Base-by-base conservation (phyloP, 2,329 filamentous ascomycete genomes). In the Fusarium sp. region DNA sequence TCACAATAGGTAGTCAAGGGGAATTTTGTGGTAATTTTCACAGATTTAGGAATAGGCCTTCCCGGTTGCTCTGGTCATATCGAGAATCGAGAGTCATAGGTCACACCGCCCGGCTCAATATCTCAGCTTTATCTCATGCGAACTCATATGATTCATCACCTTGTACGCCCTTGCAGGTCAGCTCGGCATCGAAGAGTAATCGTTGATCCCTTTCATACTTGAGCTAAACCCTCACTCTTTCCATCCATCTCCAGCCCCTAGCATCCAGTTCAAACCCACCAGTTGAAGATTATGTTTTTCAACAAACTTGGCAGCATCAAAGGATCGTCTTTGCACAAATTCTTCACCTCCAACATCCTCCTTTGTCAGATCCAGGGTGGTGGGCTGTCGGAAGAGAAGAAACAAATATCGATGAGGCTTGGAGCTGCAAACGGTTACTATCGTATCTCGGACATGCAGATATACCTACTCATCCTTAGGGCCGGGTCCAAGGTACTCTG, bases 381-480 rank as follows among this genome's bases (percentile, higher is more conserved):
- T 65, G 0, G 85, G 84, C 70, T 87, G 84, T 5, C 83, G 79
- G 73, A 83, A 87, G 14, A 87, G 78, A 2, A 87, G 79, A 70
- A 87, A 86, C 5, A 87, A 71, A 69, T 87, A 86, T 10, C 85
- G 80, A 60, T 87, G 85, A n/a, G 86, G 86, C 69, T 84, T 83
- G 2, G 85, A 87, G n/a, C 85, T 87, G 6, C 40, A 45, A 22
- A 22, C 20, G 20, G 20, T 45, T 43, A 43, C 40, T 43, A 22
- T 43, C n/a, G n/a, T n/a, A 43, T 43, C 40, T 43, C 11, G 11
- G 20, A 43, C n/a, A 20, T n/a, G 40, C 3, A 11, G n/a, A 22
- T 22, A 2, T 2, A 81, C 84, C 66, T 75, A 86, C 85, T 86
- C 85, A 43, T 87, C 85, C 73, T 85, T 86, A 11, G 85, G 85